Evolutionary conservation across 73 alveolate species (phyloP), one percentile per base, ranked within the genome.

Genomic region (Paramecium sonneborni): DNA sequence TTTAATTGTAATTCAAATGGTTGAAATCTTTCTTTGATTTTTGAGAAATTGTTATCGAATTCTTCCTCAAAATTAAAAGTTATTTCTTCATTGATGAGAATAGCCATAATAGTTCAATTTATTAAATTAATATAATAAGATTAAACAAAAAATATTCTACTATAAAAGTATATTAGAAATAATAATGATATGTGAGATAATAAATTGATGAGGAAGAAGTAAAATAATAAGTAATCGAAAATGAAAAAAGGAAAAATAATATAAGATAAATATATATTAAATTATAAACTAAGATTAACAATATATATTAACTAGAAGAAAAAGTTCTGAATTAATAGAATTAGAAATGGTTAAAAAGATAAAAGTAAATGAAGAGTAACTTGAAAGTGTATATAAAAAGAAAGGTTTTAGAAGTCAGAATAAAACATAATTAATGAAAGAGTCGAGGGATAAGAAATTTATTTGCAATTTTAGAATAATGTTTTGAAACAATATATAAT

Each of bases 401-500:
- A 41, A 92, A 85, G n/a, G 56, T 72, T 5, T 85, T 95, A n/a
- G 92, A 89, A 18, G 86, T 76, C 56, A 79, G 95, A 30, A 26
- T 14, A 10, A 8, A 26, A 9, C 18, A 62, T n/a, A 1, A 30
- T 7, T 41, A 0, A 24, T 62, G 23, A 62, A 12, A 62, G 84
- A 7, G 24, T 30, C 48, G 84, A 37, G 96, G 95, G 23, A 94
- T 96, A 9, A 58, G 70, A 10, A 20, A 84, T 62, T 84, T 98
- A 90, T 98, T 98, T 95, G 99, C 97, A 11, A 98, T 98, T 35
- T 97, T 97, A 79, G 82, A 92, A 67, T 92, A 93, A 70, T 96
- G 97, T 23, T 98, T 96, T 94, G 92, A 94, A 11, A 97, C 98
- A 8, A 95, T 98, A 85, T 94, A 94, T 84, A 94, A 90, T 32